Conservation (phyloP, 2,329 filamentous ascomycete species). For the Botryosphaeria dothidea region DNA sequence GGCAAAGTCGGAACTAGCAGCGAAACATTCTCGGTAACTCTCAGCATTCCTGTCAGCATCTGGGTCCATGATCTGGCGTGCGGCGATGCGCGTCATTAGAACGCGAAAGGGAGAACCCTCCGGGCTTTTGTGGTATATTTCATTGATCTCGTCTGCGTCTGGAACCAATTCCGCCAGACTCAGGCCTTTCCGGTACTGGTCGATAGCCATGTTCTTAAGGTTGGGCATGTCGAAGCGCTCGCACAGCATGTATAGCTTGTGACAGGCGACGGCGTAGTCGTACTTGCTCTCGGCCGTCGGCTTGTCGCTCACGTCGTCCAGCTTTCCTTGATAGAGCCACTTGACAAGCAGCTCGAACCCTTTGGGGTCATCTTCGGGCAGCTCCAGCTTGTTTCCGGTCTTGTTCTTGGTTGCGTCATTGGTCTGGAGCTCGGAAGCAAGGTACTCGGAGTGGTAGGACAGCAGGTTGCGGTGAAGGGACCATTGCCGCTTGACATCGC, state of each 20-base stretch:
- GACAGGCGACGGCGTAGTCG: conserved; percentile 55
- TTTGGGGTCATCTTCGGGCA: conserved; percentile 51
- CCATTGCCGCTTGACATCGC: conserved; percentile 48
- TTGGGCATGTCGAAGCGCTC: conserved; percentile 52
- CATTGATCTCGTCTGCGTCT: conserved; percentile 56
- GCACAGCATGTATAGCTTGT: conserved; percentile 56
- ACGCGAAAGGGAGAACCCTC: conserved; percentile 49
- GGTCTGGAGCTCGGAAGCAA: conserved; percentile 39
- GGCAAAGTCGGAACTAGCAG: conserved; percentile 52
- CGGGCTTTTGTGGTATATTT: conserved; percentile 52
- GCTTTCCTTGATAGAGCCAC: conserved; percentile 57
- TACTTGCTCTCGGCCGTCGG: conserved; percentile 51
- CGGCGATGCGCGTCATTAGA: conserved; percentile 56
- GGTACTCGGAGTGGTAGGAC: conserved; percentile 53
- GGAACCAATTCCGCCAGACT: conserved; percentile 53
- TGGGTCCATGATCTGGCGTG: conserved; percentile 59
- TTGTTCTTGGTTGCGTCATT: conserved; percentile 38
- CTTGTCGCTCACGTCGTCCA: conserved; percentile 51
- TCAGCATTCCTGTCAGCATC: conserved; percentile 51
- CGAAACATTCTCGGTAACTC: conserved; percentile 53
- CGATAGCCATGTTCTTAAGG: conserved; percentile 56
- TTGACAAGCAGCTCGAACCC: conserved; percentile 58
- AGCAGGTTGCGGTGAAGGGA: conserved; percentile 55
- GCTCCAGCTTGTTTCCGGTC: conserved; percentile 44
- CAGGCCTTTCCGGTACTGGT: conserved; percentile 54